A percentile compares a stretch with the other conserved stretches of the same genome.
These are phyloP conservation scores for Colletotrichum lini DNA, from an alignment of 2,329 filamentous ascomycete genomes.

Conservation along the genomic window DNA sequence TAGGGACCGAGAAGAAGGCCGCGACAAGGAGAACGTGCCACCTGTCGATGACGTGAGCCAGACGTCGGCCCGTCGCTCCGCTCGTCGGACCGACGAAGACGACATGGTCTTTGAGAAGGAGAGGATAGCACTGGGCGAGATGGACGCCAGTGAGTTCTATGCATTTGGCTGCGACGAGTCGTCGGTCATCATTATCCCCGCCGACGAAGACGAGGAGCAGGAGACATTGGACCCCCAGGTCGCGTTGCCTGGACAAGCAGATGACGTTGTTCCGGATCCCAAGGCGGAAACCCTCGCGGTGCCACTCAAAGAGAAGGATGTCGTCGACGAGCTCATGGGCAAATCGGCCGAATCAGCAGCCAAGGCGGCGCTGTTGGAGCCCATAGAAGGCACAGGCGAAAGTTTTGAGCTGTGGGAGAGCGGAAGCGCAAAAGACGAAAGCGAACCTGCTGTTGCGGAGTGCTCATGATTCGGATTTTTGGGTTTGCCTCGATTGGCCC, in stretches of 20 bases:
- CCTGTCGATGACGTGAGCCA: conserved; percentile 77
- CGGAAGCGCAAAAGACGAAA: conserved; percentile 73
- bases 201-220: conserved; percentile 66
- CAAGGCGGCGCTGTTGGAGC: conserved; percentile 64
- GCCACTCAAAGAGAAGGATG: conserved; percentile 45
- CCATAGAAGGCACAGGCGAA: conserved; percentile 72
- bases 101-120: conserved; percentile 75
- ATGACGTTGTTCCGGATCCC: conserved; percentile 49
- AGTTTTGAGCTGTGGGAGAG: conserved; percentile 81
- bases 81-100: conserved; percentile 56
- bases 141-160: conserved; percentile 78
- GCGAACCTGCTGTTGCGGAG: conserved; percentile 50
- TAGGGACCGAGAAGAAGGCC: conserved; percentile 69
- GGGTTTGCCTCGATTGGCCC: conserved; percentile 12
- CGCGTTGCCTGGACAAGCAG: conserved; percentile 27
- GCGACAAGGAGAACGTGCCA: conserved; percentile 94
- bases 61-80: conserved; percentile 58
- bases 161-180: conserved; percentile 75
- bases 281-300: conserved; percentile 43
- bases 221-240: conserved; percentile 39
- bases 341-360: conserved; percentile 55
- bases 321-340: conserved; percentile 57
- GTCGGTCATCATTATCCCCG: conserved; percentile 74
- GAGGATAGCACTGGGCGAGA: conserved; percentile 76
- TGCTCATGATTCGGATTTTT: conserved; percentile 45